Base-by-base conservation (phyloP, 2,329 filamentous ascomycete genomes). In the Apiospora marii region DNA sequence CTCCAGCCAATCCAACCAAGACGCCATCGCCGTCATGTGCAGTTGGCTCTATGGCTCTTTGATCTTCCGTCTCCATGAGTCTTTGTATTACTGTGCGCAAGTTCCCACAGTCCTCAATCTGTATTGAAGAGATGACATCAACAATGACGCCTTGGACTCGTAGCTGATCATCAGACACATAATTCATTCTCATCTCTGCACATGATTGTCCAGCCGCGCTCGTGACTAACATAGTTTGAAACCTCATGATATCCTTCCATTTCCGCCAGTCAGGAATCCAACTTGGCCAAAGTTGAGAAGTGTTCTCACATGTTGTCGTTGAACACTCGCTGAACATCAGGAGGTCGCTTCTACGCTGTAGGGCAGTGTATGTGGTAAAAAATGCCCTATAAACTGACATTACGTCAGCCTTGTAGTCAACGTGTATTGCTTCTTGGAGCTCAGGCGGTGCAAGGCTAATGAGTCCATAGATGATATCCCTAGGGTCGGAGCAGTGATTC, bases 211-310 rank as follows among this genome's bases (percentile, higher is more conserved):
- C 58, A 4, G 58, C 8, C 6, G 58, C 58, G 22, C 16, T 41
- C 7, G 30, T 13, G 37, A 37, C n/a, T 1, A 0, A 10, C 1
- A 1, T 2, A 37, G 3, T 10, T 37, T 19, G 19, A 30, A 8
- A 22, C 19, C 4, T 19, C 53, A 30, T 37, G 0, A 10, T 1
- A 2, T 4, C 3, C 8, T 2, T 22, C 3, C 3, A 1, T 22
- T 8, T 1, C 19, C 58, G 58, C 58, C 58, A 64, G 4, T 64
- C 58, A 41, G 34, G 30, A 41, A 64, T 4, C 58, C 58, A 64
- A 41, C 30, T 64, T 22, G 58, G 58, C 58, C 58, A 64, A n/a
- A 37, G 30, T 10, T 22, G 16, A 12, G 30, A 61, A 1, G 14
- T 12, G 1, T 16, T 22, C 22, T 61, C 30, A 4, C 30, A 2